Base-by-base conservation (phyloP, 345 rosid genomes). In the Hibiscus trionum region DNA sequence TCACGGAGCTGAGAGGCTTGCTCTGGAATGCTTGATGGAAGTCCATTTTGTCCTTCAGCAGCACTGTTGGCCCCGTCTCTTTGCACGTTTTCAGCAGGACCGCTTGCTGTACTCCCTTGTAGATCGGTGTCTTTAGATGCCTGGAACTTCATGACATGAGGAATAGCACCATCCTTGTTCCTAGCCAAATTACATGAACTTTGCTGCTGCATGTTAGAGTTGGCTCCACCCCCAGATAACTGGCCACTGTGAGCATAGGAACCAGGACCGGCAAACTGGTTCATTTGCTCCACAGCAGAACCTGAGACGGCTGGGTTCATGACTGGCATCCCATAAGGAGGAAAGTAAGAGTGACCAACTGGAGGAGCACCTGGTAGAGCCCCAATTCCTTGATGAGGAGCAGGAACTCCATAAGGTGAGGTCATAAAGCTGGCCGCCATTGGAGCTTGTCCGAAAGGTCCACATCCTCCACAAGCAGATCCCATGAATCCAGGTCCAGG, bases 271-370 rank as follows among this genome's bases (percentile, higher is more conserved):
- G 80, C 35, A 79, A 77, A 77, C 61, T 62, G 82, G 58, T 86
- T 86, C 75, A 76, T 79, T 72, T 84, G 88, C 46, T 88, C 92
- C 37, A 74, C 80, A 67, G 77, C 78, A 35, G 88, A 83, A 79
- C 83, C 80, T 0, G 89, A 80, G 58, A 70, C 7, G 7, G 77
- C 52, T 35, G 80, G 73, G 78, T 76, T 82, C 84, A 85, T 81
- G 47, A 79, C 61, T 2, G 88, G 91, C 84, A 86, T 78, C 56
- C 88, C 85, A 72, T 84, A 89, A 4, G 91, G 84, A 72, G 91
- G 91, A 74, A 85, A 90, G 78, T 86, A 93, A 80, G 82, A 74
- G 47, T 85, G 87, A 69, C 83, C 90, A 62, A 77, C 80, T 17
- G 85, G 77, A 65, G 85, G 81, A 78, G 83, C 78, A 70, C 88